phyloP scores from a whole-genome alignment of 345 rosid species.

The Hibiscus mutabilis region DNA sequence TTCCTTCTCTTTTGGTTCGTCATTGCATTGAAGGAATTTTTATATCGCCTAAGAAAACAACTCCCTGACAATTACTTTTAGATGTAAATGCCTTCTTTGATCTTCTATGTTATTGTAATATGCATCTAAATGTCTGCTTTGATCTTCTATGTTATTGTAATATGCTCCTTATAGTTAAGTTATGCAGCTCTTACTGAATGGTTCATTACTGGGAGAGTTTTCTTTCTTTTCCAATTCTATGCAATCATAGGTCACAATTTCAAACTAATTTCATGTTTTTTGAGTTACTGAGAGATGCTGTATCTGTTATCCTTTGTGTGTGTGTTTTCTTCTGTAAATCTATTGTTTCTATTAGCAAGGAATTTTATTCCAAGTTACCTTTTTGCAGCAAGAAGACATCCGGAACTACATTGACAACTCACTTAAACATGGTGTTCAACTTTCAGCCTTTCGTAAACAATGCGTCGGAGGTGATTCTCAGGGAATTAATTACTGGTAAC shows the following conservation, averaged over 20 bases:
- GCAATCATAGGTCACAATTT: neutral
- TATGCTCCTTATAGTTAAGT: neutral
- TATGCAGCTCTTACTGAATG: neutral
- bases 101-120: neutral
- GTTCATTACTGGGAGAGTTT: neutral
- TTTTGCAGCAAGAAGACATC: conserved; percentile 92
- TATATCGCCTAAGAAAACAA: neutral
- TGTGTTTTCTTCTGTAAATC: conserved; percentile 3
- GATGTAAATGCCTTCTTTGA: neutral
- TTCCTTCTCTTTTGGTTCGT: neutral
- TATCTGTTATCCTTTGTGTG: neutral
- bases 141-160: neutral
- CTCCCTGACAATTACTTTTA: neutral
- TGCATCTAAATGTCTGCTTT: neutral
- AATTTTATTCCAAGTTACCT: conserved; percentile 16
- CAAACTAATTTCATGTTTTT: neutral
- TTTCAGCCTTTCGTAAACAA: conserved; percentile 80
- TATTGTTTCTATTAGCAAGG: neutral
- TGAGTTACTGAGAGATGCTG: neutral
- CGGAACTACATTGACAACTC: conserved; percentile 86
- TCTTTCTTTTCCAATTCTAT: neutral
- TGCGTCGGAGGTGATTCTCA: conserved; percentile 94
- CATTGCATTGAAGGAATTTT: neutral
- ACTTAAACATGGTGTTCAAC: conserved; percentile 74
- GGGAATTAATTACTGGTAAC: conserved; percentile 89